Evolutionary conservation across 495 filamentous ascomycete species (phyloP), one percentile per base, ranked within the genome.

Genomic region (Penicillium dipodomyicola): DNA sequence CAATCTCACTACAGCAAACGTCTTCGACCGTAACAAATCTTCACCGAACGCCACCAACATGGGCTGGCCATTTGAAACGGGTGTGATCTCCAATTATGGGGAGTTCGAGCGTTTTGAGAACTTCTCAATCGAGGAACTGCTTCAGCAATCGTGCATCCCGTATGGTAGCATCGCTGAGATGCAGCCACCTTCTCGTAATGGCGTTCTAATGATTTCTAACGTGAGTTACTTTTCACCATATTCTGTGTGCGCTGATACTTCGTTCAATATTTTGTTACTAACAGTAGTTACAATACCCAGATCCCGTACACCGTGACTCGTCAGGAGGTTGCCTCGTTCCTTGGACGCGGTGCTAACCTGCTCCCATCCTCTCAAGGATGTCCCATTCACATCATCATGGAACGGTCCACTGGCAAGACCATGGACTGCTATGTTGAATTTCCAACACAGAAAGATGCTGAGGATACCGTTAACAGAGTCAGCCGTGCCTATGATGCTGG

Each of bases 361-460:
- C 15, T 41, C 39, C 35, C 40, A 6, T 8, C 14, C 1, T 5
- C 76, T 42, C 60, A 69, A 2, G 77, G 85, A 6, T 84, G 83
- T 49, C 77, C 87, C 0, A 72, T 92, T 10, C 90, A 94, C 61
- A 90, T 94, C 58, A 88, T 91, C 60, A 91, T 94, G 87, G 90
- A 93, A 49, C 85, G 88, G 8, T 75, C 82, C 0, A 89, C 87
- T 1, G 81, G 81, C 46, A 93, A 92, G 78, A 92, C 90, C 0
- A 83, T 86, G 69, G 87, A 92, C 49, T 86, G 81, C 55, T 94
- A 76, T 59, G 82, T 89, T 30, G 90, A 94, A 63, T 85, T 92
- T 46, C 52, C 72, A 30, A 80, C 74, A 6, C 54, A 72, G 0
- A 56, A 71, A 0, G 84, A 86, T 65, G 89, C 88, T 0, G 59